Evolutionary conservation across 768 basidiomycete genomes (phyloP), one percentile per base, ranked within the genome.

Genomic region (Mycena sanguinolenta): DNA sequence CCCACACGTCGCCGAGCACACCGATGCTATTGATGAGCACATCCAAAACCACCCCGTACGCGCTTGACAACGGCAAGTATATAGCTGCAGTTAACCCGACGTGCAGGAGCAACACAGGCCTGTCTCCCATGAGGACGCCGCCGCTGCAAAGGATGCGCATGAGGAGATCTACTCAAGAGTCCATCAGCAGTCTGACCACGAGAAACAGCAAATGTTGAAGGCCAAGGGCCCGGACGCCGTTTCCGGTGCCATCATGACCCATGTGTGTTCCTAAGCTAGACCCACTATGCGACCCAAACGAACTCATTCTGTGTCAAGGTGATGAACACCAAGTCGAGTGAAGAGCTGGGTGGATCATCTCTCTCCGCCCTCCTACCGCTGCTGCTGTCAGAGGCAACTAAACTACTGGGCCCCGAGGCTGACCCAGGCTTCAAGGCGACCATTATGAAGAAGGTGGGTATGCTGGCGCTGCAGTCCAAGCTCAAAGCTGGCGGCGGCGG

Each of bases 71-170:
- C 10, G 8, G 19, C 34, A 4, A 34, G 34, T 23, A 16, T 10
- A 2, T 55, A 28, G 21, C 34, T 55, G n/a, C n/a, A 54, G 10
- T 30, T 30, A 19, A 34, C 32, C 7, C 27, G 52, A 28, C 21
- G 44, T 10, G 14, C 27, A 55, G 53, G 19, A 55, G 17, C 4
- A 68, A 30, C 42, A 67, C 49, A 0, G 49, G 23, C 64, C 72
- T 27, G 53, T 55, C 38, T 60, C 65, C 21, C 60, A 69, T 44
- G 63, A 69, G 0, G 67, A 69, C 25, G 36, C 32, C 21, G 54
- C 66, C 30, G 30, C 30, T 14, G 72, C 64, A 14, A 66, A 62
- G 60, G 28, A 53, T 2, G 68, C 68, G 25, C 72, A 73, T 58
- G 9, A 59, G 21, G 6, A 73, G 52, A 63, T 70, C 58, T 73